A percentile compares a stretch with the other conserved stretches of the same genome.
These are phyloP conservation scores for Celoporthe dispersa DNA, from an alignment of 2,329 filamentous ascomycete species.

Conservation along the genomic window DNA sequence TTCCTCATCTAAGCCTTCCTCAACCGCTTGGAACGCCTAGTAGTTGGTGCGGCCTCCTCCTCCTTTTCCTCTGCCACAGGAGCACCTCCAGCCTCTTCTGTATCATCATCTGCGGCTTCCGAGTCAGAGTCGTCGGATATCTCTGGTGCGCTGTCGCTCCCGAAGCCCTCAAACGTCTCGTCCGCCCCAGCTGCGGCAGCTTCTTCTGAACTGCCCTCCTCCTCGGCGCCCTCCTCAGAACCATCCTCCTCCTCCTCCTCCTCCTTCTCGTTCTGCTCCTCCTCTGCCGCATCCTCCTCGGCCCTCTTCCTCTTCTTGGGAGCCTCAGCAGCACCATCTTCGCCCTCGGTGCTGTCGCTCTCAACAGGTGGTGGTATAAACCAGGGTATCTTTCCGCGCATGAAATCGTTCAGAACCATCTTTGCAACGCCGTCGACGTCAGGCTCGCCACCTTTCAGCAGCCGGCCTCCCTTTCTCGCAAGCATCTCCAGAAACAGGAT, in stretches of 20 bases:
- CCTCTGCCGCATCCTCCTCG: constrained; percentile 38
- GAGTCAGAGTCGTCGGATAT: constrained; percentile 32
- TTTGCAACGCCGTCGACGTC: constrained; percentile 95
- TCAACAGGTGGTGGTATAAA: constrained; percentile 80
- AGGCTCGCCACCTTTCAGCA: constrained; percentile 91
- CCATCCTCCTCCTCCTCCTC: constrained; percentile 32
- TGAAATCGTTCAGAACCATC: constrained; percentile 95
- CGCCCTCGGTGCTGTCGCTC: constrained; percentile 65
- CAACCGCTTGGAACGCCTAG: constrained; percentile 15
- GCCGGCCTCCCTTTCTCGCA: constrained; percentile 81
- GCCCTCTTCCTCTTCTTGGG: constrained; percentile 75
- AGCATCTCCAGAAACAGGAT: constrained; percentile 86
- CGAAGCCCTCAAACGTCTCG: constrained; percentile 55
- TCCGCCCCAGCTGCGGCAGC: constrained; percentile 35
- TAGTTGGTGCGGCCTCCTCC: constrained; percentile 2
- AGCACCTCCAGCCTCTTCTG: constrained; percentile 21
- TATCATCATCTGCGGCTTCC: constrained; percentile 31
- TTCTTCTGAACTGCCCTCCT: constrained; percentile 28
- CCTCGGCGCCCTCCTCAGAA: constrained; percentile 38
- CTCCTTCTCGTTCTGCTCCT: constrained; percentile 25
- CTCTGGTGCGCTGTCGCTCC: constrained; percentile 45
- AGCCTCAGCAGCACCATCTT: constrained; percentile 84
- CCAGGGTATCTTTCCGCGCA: constrained; percentile 95
- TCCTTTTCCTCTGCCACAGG: constrained; percentile 13
- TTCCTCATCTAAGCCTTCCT: constrained; percentile 10